Base-by-base conservation (phyloP, 139 green algal genomes). In the Gonium pectorale region DNA sequence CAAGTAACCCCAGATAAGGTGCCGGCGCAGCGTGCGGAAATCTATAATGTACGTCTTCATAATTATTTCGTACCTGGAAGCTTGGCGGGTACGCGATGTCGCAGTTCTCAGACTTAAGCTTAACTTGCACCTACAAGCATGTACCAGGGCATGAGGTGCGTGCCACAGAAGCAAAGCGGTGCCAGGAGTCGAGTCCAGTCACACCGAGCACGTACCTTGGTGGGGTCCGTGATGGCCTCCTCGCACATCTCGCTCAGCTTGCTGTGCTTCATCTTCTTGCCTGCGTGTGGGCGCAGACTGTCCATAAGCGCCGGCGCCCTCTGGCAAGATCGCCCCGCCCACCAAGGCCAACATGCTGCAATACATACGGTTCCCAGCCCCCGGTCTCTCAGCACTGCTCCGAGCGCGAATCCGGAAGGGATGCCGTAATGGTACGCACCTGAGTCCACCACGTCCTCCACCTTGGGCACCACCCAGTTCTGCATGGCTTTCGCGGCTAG, bases 51-150 rank as follows among this genome's bases (percentile, higher is more conserved):
- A n/a, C 59, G 52, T 52, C 35, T 66, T 41, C 85, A 17, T 56
- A 64, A 29, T 33, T n/a, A 29, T 31, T 27, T 3, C 96, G 93
- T 37, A 85, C 94, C 89, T 98, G 96, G 64, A 99, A 93, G 54
- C 98, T 91, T 33, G 98, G 97, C 3, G 93, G 93, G 90, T 99
- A 99, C 43, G 96, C 97, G 41, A 98, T 94, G 88, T 99, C 97
- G 29, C 97, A 91, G 35, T 96, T 94, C 19, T 98, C 97, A 2
- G 87, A 46, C 62, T 91, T 92, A 0, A 98, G 93, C 90, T 96
- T 98, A 43, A 98, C 81, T 70, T 90, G 88, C 21, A 94, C 74
- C 86, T 95, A 81, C 66, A 88, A 86, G 97, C 93, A 64, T 27
- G 22, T n/a, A n/a, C n/a, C n/a, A n/a, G n/a, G n/a, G n/a, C n/a